These are phyloP conservation scores for Neurospora sp. DNA, from an alignment of 495 filamentous ascomycete genomes.

Conservation along the genomic window DNA sequence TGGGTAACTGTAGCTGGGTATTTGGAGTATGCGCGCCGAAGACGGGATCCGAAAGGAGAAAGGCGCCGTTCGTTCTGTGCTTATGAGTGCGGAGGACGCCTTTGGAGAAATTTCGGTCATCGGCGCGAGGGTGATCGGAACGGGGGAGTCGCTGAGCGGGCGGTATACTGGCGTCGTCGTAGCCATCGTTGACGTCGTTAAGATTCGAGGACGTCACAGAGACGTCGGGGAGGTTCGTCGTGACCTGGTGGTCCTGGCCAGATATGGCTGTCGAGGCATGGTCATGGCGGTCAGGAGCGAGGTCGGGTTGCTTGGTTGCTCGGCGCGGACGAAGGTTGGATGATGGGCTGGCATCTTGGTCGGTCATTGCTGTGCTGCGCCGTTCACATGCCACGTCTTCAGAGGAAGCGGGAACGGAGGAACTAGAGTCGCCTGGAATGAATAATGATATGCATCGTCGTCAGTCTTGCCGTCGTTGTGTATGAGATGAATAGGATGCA, in stretches of 20 bases:
- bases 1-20: slow-evolving; percentile 2
- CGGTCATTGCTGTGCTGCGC: slow-evolving; percentile 14
- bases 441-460: not conserved
- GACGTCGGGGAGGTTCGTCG: slow-evolving; percentile 4
- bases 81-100: slow-evolving; percentile 26
- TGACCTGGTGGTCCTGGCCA: slow-evolving; percentile 2
- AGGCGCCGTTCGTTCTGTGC: slow-evolving; percentile 32
- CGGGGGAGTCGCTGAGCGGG: slow-evolving; percentile 11
- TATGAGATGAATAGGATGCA: not conserved
- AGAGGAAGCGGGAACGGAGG: not conserved
- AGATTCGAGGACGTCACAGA: not conserved
- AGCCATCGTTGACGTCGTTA: not conserved
- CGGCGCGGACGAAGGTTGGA: slow-evolving; percentile 13
- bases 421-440: not conserved
- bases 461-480: not conserved
- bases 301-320: slow-evolving; percentile 8
- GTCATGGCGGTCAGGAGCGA: slow-evolving; percentile 7
- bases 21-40: slow-evolving; percentile 2
- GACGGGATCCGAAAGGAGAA: slow-evolving; percentile 34
- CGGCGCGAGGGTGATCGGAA: slow-evolving; percentile 7
- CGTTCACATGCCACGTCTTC: slow-evolving; percentile 5
- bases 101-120: slow-evolving; percentile 14
- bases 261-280: slow-evolving; percentile 2
- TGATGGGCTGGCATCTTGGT: slow-evolving; percentile 18
- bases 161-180: slow-evolving; percentile 9